Evolutionary conservation across 164 flowering plant species (phyloP), one percentile per base, ranked within the genome.

Genomic region (Akebia trifoliata): DNA sequence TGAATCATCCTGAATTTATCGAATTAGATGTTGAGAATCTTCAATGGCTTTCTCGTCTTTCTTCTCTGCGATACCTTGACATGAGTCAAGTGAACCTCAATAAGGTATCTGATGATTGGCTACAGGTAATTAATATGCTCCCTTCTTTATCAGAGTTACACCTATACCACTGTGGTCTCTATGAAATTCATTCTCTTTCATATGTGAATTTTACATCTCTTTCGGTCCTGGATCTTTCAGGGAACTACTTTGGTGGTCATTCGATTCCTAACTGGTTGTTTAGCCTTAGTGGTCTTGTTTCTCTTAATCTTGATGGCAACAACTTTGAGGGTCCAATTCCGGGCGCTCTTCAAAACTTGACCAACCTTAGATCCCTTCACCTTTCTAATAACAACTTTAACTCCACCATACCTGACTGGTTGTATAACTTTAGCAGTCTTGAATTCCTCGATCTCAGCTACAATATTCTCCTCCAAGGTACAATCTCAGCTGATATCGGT

Each of bases 401-500:
- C 30, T 24, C 45, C 18, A 10, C 62, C 29, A 22, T 78, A 40
- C 78, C 83, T 2, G 52, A 56, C n/a, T 72, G 77, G 77, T 50
- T 78, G n/a, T 65, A 69, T 32, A 54, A 59, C 38, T 46, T 76
- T n/a, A 39, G 30, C 14, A 69, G 57, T 64, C 67, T 78, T 8
- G 56, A 21, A 11, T 29, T 50, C 4, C 67, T 78, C 4, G 20
- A 28, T 20, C 37, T 71, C 25, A 5, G 3, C 4, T 15, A 32
- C 35, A 78, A 71, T 55, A 24, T n/a, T n/a, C n/a, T n/a, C 14
- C 43, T 78, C 17, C 25, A 29, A 34, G 76, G 78, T 24, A 63
- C 70, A 4, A 32, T 73, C 20, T 44, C 48, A 6, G 6, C 21
- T 44, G 21, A 4, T 44, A 20, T 44, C 10, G 48, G 48, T 44